Conservation (phyloP, 2,329 filamentous ascomycete species). For the Arthrinium phaeospermum region DNA sequence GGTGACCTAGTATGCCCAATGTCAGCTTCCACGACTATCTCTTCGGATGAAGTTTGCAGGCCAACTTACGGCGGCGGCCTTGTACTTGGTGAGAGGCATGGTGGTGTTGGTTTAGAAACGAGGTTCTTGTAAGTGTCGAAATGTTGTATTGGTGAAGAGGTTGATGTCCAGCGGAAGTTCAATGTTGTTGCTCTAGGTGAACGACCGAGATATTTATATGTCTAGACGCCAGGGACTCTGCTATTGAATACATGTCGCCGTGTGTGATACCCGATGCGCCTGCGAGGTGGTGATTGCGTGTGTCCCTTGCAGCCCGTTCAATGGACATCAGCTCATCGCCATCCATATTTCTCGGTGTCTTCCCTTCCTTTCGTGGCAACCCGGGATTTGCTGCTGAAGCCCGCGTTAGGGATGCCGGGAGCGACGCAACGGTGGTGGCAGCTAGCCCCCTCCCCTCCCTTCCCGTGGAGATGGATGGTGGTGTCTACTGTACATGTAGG, state of each 20-base stretch:
- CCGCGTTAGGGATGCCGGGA: too few relatives aligned
- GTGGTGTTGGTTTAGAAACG: not conserved
- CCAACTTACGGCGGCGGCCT: constrained; percentile 25
- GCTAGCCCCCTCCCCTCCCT: not conserved
- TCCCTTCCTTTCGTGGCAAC: not conserved
- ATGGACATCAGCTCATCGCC: not conserved
- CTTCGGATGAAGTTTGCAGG: too few relatives aligned
- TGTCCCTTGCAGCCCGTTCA: not conserved
- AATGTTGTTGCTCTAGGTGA: not conserved
- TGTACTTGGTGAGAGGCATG: constrained; percentile 29
- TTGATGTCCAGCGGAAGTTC: not conserved
- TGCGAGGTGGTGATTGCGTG: not conserved
- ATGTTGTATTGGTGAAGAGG: not conserved
- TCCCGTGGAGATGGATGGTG: not conserved
- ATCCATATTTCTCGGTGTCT: not conserved
- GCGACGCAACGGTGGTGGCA: not conserved
- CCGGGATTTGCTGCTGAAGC: not conserved
- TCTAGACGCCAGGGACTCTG: too few relatives aligned
- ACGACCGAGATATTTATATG: not conserved
- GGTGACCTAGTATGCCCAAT: constrained; percentile 17
- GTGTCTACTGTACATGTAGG: too few relatives aligned
- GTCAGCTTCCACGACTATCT: not conserved
- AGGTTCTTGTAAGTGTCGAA: not conserved
- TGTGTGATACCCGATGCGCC: not conserved
- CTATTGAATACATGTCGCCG: too few relatives aligned